A percentile compares a stretch with the other conserved stretches of the same genome.
Conservation (phyloP, 2,329 filamentous ascomycete species). For the Daldinia eschscholtzii region DNA sequence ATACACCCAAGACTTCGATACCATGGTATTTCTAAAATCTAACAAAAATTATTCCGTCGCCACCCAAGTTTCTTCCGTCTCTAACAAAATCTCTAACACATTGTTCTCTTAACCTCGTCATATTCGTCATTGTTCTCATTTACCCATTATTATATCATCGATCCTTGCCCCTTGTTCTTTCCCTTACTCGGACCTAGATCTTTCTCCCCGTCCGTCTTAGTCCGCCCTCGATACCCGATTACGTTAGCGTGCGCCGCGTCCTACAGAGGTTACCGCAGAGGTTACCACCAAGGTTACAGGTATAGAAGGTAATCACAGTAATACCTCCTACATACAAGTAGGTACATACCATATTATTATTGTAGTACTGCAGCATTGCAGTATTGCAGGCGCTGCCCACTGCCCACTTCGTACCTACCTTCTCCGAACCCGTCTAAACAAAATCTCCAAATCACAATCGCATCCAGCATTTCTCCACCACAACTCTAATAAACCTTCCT, state of each 20-base stretch:
- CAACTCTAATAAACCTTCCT: constrained; percentile 34
- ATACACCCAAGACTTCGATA: background rate
- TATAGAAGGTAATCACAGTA: constrained; percentile 10
- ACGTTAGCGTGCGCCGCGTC: constrained; percentile 34
- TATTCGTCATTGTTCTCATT: constrained; percentile 3
- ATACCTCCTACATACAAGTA: background rate
- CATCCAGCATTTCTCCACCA: constrained; percentile 37
- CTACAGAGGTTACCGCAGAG: constrained; percentile 2
- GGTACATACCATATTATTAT: background rate
- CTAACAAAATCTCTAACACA: background rate
- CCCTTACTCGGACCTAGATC: constrained; percentile 24
- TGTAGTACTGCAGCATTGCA: background rate
- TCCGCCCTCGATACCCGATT: constrained; percentile 21
- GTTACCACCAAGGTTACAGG: background rate
- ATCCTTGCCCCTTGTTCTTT: constrained; percentile 12
- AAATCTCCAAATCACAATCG: constrained; percentile 40
- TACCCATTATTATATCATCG: constrained; percentile 3
- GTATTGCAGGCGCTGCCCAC: constrained; percentile 13
- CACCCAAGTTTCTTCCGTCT: constrained; percentile 9
- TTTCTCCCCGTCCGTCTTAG: constrained; percentile 24
- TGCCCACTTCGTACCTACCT: constrained; percentile 30
- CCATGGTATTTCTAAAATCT: background rate
- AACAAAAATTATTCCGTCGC: constrained; percentile 1
- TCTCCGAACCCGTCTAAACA: constrained; percentile 41
- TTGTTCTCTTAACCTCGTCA: constrained; percentile 10